Evolutionary conservation across 1,284 basidiomycete genomes (phyloP).

Genomic region (Trametes sp.): DNA sequence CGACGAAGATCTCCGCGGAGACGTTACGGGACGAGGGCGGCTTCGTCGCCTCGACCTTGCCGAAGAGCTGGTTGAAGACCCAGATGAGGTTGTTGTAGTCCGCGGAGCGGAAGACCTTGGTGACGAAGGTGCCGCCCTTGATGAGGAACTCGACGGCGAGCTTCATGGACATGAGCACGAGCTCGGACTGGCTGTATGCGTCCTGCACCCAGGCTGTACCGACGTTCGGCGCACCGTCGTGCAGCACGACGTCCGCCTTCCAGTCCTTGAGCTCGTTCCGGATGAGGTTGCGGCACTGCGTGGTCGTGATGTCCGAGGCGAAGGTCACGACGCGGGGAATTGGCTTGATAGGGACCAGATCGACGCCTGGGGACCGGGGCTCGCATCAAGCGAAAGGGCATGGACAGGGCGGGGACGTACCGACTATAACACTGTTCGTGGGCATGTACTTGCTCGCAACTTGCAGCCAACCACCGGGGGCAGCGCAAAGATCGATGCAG

Average conservation of each 20-base stretch:
- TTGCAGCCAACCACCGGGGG: conserved; percentile 99
- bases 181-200: conserved; percentile 96
- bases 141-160: conserved; percentile 95
- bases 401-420: conserved; percentile 51
- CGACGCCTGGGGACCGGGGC: conserved; percentile 70
- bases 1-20: conserved; percentile 99
- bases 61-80: conserved; percentile 98
- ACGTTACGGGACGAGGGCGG: conserved; percentile 99
- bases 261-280: conserved; percentile 95
- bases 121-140: conserved; percentile 96
- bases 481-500: conserved; percentile 98
- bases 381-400: conserved; percentile 21
- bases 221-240: conserved; percentile 99
- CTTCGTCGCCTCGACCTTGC: conserved; percentile 97
- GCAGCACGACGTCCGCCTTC: conserved; percentile 99
- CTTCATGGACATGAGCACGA: conserved; percentile 95
- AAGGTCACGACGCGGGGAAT: conserved; percentile 95
- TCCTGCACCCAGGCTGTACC: conserved; percentile 99
- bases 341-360: conserved; percentile 95
- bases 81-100: conserved; percentile 99
- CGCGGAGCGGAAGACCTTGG: conserved; percentile 98
- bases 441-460: conserved; percentile 99
- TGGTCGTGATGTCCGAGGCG: conserved; percentile 94
- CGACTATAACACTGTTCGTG: conserved; percentile 92
- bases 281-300: conserved; percentile 89